Evolutionary conservation across 83 land plant species (phyloP).

Genomic region (Thuja plicata): DNA sequence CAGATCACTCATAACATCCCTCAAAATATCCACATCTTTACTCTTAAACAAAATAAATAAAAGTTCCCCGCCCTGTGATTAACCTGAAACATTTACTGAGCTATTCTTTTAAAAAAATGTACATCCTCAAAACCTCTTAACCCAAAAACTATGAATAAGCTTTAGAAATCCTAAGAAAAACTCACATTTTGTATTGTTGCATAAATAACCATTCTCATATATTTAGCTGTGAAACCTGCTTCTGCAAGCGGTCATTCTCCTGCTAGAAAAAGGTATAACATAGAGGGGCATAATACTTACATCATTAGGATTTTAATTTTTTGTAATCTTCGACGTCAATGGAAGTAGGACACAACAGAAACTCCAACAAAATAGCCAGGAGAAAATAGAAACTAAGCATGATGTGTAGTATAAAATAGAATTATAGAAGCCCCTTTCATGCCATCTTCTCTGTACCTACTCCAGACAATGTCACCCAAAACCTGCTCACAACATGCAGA

Average conservation of each 20-base stretch:
- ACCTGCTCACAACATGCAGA: too few relatives aligned
- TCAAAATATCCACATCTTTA: neutral
- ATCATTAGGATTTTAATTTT: too few relatives aligned
- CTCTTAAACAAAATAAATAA: neutral
- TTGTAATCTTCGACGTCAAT: too few relatives aligned
- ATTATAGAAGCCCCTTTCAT: too few relatives aligned
- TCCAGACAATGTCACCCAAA: too few relatives aligned
- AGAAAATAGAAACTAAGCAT: too few relatives aligned
- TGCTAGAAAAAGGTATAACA: too few relatives aligned
- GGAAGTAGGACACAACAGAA: too few relatives aligned
- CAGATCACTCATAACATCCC: neutral
- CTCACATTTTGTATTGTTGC: conserved; percentile 37
- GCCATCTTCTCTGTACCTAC: too few relatives aligned
- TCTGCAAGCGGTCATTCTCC: conserved; percentile 47
- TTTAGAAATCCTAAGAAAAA: neutral
- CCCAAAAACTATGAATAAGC: neutral
- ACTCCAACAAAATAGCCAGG: too few relatives aligned
- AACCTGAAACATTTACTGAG: neutral
- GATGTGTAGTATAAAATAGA: too few relatives aligned
- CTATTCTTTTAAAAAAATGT: neutral
- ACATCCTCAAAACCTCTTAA: neutral
- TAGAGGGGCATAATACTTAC: too few relatives aligned
- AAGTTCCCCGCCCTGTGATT: neutral
- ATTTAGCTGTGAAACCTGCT: conserved; percentile 36
- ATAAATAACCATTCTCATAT: conserved; percentile 40